These are phyloP conservation scores for Cercospora zeae-maydis DNA, from an alignment of 2,329 filamentous ascomycete genomes.

Conservation along the genomic window DNA sequence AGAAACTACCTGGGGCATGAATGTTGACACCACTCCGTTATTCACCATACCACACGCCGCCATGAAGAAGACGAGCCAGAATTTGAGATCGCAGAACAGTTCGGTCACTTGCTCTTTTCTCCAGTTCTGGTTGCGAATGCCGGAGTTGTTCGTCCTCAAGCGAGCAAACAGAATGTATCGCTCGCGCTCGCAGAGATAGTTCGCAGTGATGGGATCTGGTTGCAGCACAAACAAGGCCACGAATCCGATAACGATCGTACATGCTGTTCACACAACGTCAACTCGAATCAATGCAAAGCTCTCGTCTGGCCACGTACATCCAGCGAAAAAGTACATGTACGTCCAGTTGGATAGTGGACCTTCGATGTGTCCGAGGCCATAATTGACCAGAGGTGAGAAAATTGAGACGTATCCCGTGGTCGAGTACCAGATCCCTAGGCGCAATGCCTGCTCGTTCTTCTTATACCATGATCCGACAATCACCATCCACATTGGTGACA, in stretches of 20 bases:
- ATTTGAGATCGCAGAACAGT: constrained; percentile 34
- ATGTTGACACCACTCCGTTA: constrained; percentile 26
- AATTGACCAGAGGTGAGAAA: constrained; percentile 49
- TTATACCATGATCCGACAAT: constrained; percentile 25
- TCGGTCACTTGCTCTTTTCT: constrained; percentile 45
- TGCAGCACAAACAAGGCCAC: constrained; percentile 42
- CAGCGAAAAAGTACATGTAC: constrained; percentile 41
- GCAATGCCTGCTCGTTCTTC: constrained; percentile 31
- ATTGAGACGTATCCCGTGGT: constrained; percentile 47
- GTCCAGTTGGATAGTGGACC: constrained; percentile 24
- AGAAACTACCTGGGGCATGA: constrained; percentile 39
- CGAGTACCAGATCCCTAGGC: constrained; percentile 31
- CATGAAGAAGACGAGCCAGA: constrained; percentile 46
- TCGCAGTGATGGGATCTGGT: constrained; percentile 42
- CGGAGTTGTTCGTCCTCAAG: constrained; percentile 32
- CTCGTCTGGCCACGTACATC: constrained; percentile 16
- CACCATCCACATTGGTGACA: constrained; percentile 20
- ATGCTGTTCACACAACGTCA: constrained; percentile 4
- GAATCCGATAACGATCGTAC: constrained; percentile 44
- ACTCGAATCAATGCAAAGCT: background rate
- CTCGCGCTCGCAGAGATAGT: constrained; percentile 40
- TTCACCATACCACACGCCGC: constrained; percentile 51
- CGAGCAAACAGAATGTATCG: constrained; percentile 32
- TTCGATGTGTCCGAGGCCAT: constrained; percentile 46
- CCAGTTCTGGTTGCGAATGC: constrained; percentile 43